phyloP scores from a whole-genome alignment of 2,329 filamentous ascomycete genomes.

The Fusarium tanahbumbuense region DNA sequence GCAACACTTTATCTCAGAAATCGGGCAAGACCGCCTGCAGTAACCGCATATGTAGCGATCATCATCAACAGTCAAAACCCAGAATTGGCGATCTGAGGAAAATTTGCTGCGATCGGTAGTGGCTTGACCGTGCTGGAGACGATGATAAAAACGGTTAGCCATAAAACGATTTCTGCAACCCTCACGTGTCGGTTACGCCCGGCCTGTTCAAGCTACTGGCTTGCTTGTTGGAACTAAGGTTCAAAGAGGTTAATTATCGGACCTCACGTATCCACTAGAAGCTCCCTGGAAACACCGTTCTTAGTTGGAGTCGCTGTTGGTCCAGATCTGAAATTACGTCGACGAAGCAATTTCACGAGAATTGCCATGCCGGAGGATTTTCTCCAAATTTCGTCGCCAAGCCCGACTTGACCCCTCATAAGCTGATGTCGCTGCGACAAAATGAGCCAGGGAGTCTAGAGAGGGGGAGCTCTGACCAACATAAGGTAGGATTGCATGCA shows the following conservation, averaged over 20 bases:
- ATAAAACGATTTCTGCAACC: constrained; percentile 3
- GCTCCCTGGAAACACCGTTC: constrained; percentile 4
- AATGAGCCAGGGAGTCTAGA: not conserved
- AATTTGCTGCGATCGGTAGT: not conserved
- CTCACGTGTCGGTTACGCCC: constrained; percentile 26
- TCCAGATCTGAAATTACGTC: not conserved
- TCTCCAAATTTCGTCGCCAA: constrained; percentile 10
- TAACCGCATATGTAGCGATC: not conserved
- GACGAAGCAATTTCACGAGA: not conserved
- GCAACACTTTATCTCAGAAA: not conserved
- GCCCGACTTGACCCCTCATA: not conserved
- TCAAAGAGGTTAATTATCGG: not conserved
- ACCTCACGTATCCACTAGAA: constrained; percentile 17
- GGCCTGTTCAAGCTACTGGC: not conserved
- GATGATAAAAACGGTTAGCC: not conserved
- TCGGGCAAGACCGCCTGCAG: not conserved
- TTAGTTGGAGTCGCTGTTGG: not conserved
- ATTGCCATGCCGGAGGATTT: not conserved
- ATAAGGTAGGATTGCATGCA: not conserved
- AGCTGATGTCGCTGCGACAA: constrained; percentile 1
- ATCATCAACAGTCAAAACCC: not conserved
- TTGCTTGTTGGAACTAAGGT: not conserved
- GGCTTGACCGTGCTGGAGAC: not conserved
- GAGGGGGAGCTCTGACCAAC: not conserved
- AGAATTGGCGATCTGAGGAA: not conserved